These are phyloP conservation scores for Kodamaea laetipori DNA, from an alignment of 805 yeast genomes.

Conservation along the genomic window DNA sequence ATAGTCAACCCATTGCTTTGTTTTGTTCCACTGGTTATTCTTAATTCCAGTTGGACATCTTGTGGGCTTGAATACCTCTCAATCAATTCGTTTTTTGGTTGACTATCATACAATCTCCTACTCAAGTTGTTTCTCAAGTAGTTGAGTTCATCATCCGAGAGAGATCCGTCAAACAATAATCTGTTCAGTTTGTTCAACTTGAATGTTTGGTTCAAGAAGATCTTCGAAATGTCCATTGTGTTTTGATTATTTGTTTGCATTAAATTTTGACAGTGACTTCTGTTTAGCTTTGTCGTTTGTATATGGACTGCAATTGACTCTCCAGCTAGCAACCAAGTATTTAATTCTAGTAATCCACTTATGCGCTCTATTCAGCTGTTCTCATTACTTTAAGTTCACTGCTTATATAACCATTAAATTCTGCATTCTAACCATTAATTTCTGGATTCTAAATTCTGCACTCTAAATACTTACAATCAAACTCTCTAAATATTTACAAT, in stretches of 20 bases:
- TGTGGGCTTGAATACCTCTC: conserved; percentile 12
- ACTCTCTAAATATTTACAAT: too few relatives aligned
- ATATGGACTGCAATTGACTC: too few relatives aligned
- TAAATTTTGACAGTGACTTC: not conserved
- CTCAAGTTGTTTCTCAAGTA: conserved; percentile 12
- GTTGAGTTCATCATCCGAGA: conserved; percentile 7
- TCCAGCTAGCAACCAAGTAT: too few relatives aligned
- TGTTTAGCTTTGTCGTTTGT: too few relatives aligned
- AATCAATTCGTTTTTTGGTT: conserved; percentile 8
- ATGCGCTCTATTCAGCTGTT: too few relatives aligned
- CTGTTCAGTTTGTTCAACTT: conserved; percentile 17
- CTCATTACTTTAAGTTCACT: too few relatives aligned
- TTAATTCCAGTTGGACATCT: conserved; percentile 12
- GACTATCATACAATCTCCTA: conserved; percentile 7
- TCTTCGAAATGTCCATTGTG: conserved; percentile 8
- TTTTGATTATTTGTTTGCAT: not conserved
- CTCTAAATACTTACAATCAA: too few relatives aligned
- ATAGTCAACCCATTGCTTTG: conserved; percentile 10
- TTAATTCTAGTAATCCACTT: too few relatives aligned
- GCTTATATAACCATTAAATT: too few relatives aligned
- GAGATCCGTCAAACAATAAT: conserved; percentile 3
- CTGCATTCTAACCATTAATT: too few relatives aligned
- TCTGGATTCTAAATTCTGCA: too few relatives aligned
- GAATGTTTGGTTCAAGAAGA: conserved; percentile 19
- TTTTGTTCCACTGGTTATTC: conserved; percentile 9